These are phyloP conservation scores for Schwanniomyces yamadae DNA, from an alignment of 805 yeast genomes.

Conservation along the genomic window DNA sequence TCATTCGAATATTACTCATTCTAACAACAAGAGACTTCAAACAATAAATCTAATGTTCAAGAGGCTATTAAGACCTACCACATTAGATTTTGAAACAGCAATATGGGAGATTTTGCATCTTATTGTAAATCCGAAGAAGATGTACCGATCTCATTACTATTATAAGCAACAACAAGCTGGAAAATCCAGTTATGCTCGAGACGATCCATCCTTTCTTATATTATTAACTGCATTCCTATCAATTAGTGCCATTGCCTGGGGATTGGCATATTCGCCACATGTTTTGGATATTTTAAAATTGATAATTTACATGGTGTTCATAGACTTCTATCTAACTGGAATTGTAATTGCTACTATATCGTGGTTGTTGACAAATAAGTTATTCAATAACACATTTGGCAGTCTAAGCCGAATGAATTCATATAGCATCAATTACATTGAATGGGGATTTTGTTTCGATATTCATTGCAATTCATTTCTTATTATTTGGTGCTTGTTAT, in stretches of 20 bases:
- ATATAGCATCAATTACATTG: conserved; percentile 47
- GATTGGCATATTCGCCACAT: conserved; percentile 71
- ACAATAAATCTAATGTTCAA: conserved; percentile 30
- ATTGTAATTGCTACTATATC: conserved; percentile 64
- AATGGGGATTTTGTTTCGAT: conserved; percentile 95
- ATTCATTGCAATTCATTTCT: conserved; percentile 90
- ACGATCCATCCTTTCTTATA: conserved; percentile 86
- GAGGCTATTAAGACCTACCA: conserved; percentile 61
- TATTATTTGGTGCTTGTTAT: conserved; percentile 72
- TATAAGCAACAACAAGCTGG: conserved; percentile 62
- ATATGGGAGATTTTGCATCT: conserved; percentile 84
- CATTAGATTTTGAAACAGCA: conserved; percentile 90
- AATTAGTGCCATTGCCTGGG: conserved; percentile 87
- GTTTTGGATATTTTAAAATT: conserved; percentile 60
- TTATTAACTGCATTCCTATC: conserved; percentile 64
- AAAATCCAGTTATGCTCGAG: conserved; percentile 79
- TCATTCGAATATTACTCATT: conserved; percentile 5
- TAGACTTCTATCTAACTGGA: conserved; percentile 78
- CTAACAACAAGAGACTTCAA: conserved; percentile 14
- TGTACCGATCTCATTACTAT: conserved; percentile 71
- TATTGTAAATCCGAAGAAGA: conserved; percentile 73
- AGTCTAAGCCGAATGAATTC: conserved; percentile 14
- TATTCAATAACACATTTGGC: conserved; percentile 46
- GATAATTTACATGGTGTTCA: conserved; percentile 77
- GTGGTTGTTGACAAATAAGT: conserved; percentile 69